phyloP scores from a whole-genome alignment of 176 grass and related monocot genomes.

The Hordeum marinum region DNA sequence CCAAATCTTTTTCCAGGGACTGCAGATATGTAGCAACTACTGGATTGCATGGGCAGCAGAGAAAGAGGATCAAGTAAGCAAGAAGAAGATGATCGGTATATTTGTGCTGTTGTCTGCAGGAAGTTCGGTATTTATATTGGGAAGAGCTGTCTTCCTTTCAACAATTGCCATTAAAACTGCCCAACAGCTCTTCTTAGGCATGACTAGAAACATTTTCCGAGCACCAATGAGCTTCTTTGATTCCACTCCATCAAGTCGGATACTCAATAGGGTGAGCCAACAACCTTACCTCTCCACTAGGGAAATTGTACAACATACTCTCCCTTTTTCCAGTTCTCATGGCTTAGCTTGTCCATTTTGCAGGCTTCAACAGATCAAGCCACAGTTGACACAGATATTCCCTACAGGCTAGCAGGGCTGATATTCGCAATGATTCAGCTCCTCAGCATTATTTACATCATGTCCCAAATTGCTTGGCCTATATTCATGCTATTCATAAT shows the following conservation, averaged over 20 bases:
- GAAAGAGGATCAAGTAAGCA: constrained; percentile 53
- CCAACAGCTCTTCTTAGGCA: constrained; percentile 61
- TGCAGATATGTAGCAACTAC: constrained; percentile 91
- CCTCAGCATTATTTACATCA: constrained; percentile 69
- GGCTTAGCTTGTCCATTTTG: constrained; percentile 18
- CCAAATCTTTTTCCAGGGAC: constrained; percentile 69
- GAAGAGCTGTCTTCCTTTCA: constrained; percentile 68
- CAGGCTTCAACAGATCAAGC: constrained; percentile 89
- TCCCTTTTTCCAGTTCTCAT: neutral
- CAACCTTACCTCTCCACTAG: neutral
- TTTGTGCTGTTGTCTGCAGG: constrained; percentile 66
- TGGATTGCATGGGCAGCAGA: constrained; percentile 90
- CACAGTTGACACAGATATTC: constrained; percentile 84
- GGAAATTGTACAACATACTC: neutral
- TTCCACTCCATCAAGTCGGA: constrained; percentile 70
- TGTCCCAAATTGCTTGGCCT: constrained; percentile 91
- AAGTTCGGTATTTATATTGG: constrained; percentile 76
- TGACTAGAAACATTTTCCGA: constrained; percentile 61
- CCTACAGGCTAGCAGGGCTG: constrained; percentile 82
- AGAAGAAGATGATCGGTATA: constrained; percentile 58
- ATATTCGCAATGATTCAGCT: constrained; percentile 87
- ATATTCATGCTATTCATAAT: constrained; percentile 77
- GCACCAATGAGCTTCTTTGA: constrained; percentile 86
- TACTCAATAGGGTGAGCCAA: constrained; percentile 78
- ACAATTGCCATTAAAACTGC: constrained; percentile 81